Conservation (phyloP, 2,329 filamentous ascomycete genomes). For the Diplodia scrobiculata region DNA sequence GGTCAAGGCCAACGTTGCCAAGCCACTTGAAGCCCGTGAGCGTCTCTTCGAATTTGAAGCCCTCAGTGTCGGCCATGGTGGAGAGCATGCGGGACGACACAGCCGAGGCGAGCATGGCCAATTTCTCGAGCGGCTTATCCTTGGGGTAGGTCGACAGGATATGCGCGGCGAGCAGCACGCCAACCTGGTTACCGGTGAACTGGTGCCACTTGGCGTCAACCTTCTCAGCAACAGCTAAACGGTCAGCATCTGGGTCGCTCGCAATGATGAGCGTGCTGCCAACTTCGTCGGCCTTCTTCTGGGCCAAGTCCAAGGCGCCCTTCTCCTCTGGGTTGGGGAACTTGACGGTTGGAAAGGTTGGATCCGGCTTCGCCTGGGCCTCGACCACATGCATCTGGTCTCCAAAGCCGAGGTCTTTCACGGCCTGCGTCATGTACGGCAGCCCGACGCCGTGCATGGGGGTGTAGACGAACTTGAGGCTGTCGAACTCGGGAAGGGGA, state of each 20-base stretch:
- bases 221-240: slow-evolving; percentile 63
- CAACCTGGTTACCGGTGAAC: slow-evolving; percentile 67
- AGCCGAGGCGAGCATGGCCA: slow-evolving; percentile 63
- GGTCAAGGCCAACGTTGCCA: slow-evolving; percentile 60
- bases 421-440: slow-evolving; percentile 49
- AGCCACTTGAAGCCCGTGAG: slow-evolving; percentile 71
- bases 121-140: slow-evolving; percentile 43
- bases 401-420: slow-evolving; percentile 44
- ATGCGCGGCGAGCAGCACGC: slow-evolving; percentile 61
- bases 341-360: slow-evolving; percentile 64
- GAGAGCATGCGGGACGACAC: slow-evolving; percentile 66
- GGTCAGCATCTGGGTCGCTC: slow-evolving; percentile 67
- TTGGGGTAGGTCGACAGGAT: slow-evolving; percentile 54
- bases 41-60: slow-evolving; percentile 62
- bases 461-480: slow-evolving; percentile 56
- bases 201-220: slow-evolving; percentile 60
- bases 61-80: slow-evolving; percentile 57
- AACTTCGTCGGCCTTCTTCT: slow-evolving; percentile 54
- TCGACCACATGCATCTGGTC: slow-evolving; percentile 53
- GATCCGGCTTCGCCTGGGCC: slow-evolving; percentile 60
- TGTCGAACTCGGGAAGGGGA: slow-evolving; percentile 32
- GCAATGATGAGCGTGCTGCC: slow-evolving; percentile 59
- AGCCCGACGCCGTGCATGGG: slow-evolving; percentile 61
- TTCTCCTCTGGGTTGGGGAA: slow-evolving; percentile 69
- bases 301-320: slow-evolving; percentile 63